A percentile compares a stretch with the other conserved stretches of the same genome.
phyloP scores from a whole-genome alignment of 2,329 filamentous ascomycete genomes.

The Trichophyton rubrum region DNA sequence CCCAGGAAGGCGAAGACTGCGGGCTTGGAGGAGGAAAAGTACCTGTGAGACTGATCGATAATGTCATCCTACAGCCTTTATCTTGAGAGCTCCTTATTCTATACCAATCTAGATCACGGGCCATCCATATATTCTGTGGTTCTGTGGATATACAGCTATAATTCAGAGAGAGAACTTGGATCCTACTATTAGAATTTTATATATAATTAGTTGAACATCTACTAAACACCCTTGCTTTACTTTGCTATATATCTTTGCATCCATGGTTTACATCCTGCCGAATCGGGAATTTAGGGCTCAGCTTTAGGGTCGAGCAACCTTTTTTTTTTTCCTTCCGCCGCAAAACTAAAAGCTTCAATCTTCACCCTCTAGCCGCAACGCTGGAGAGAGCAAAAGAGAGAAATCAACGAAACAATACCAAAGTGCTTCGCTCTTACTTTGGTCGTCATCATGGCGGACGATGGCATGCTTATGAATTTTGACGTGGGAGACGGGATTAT shows the following conservation, averaged over 20 bases:
- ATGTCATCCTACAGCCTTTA: slow-evolving; percentile 55
- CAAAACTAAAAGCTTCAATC: not conserved
- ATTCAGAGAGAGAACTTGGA: not conserved
- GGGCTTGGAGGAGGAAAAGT: slow-evolving; percentile 61
- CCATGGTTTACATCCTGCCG: not conserved
- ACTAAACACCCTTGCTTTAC: not conserved
- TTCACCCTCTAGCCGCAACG: not conserved
- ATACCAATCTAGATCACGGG: not conserved
- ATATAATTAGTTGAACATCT: not conserved
- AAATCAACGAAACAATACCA: not conserved
- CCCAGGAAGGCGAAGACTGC: slow-evolving; percentile 55
- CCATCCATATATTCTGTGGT: not conserved
- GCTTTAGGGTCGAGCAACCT: not conserved
- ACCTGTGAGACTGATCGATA: slow-evolving; percentile 81
- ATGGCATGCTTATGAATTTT: slow-evolving; percentile 92
- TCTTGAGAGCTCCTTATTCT: not conserved
- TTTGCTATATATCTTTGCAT: too few species aligned
- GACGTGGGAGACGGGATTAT: slow-evolving; percentile 57
- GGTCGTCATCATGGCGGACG: slow-evolving; percentile 60
- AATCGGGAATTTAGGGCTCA: not conserved
- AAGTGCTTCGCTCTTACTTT: not conserved
- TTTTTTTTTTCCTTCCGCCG: not conserved
- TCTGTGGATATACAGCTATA: not conserved
- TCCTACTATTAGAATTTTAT: not conserved
- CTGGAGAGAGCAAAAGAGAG: not conserved